phyloP scores from a whole-genome alignment of 768 basidiomycete species.

The Boletus tomentosulus region DNA sequence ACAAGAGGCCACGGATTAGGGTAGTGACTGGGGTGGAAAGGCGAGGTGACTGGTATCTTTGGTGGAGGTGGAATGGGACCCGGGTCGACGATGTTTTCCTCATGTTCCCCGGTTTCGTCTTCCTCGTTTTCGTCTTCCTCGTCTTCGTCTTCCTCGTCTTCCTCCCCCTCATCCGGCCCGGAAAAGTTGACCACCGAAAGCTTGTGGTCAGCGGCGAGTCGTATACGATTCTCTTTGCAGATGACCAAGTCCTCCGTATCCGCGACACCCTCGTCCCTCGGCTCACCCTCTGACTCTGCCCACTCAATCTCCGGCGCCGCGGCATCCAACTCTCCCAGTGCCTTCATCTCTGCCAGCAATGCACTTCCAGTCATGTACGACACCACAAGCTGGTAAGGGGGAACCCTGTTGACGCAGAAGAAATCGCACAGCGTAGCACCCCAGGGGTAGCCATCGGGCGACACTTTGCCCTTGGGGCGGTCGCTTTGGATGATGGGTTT shows the following conservation, averaged over 20 bases:
- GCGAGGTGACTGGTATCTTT: conserved; percentile 14
- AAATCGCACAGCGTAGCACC: conserved; percentile 28
- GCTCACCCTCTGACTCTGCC: conserved; percentile 21
- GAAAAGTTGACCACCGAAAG: not conserved
- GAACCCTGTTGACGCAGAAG: conserved; percentile 11
- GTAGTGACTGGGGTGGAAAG: conserved; percentile 35
- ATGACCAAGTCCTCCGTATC: conserved; percentile 16
- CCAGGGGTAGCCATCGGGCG: conserved; percentile 23
- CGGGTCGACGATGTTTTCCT: not conserved
- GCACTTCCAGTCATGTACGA: conserved; percentile 19
- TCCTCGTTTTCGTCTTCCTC: not conserved
- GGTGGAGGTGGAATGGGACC: not conserved
- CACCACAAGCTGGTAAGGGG: rapidly evolving
- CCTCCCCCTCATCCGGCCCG: not conserved
- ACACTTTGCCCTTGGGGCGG: conserved; percentile 10
- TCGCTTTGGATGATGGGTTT: not conserved
- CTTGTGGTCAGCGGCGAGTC: not conserved
- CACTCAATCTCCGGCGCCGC: conserved; percentile 19
- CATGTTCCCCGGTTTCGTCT: not conserved
- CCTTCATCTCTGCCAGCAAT: conserved; percentile 9
- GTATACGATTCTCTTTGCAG: not conserved
- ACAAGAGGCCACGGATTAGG: conserved; percentile 39
- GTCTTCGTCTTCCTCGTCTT: not conserved
- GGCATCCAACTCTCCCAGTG: conserved; percentile 12
- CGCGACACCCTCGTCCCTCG: conserved; percentile 14